phyloP scores from a whole-genome alignment of 2,329 filamentous ascomycete species.

The Aureobasidium subglaciale region DNA sequence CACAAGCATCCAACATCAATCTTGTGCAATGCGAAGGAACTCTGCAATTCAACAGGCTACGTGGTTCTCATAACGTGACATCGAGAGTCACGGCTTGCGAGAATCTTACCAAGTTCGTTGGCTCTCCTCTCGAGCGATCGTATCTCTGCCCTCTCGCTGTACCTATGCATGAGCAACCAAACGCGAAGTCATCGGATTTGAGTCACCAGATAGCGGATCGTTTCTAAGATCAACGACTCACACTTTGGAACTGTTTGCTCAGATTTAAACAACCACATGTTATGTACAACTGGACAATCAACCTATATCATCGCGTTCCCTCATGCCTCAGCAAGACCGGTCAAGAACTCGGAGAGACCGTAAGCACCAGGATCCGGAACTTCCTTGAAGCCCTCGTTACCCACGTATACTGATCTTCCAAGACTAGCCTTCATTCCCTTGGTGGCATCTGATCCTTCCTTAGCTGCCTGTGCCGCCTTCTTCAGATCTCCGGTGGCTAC shows the following conservation, averaged over 20 bases:
- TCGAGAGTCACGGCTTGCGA: too few relatives aligned
- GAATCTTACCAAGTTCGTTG: too few relatives aligned
- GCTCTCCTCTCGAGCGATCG: too few relatives aligned
- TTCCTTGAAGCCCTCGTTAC: slow-evolving; percentile 64
- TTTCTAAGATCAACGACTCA: too few relatives aligned
- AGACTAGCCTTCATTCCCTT: slow-evolving; percentile 89
- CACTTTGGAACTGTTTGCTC: too few relatives aligned
- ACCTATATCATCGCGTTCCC: not conserved
- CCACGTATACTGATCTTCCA: slow-evolving; percentile 76
- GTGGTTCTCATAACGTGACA: too few relatives aligned
- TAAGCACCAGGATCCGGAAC: slow-evolving; percentile 67
- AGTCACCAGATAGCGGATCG: too few relatives aligned
- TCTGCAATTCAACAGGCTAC: too few relatives aligned
- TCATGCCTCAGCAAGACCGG: slow-evolving; percentile 55
- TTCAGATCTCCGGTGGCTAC: slow-evolving; percentile 57
- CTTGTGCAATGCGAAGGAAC: too few relatives aligned
- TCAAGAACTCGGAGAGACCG: slow-evolving; percentile 80
- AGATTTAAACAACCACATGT: not conserved
- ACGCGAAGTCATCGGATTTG: too few relatives aligned
- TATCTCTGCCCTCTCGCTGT: too few relatives aligned
- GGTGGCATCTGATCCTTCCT: slow-evolving; percentile 70
- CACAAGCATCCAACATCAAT: not conserved
- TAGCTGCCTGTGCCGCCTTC: slow-evolving; percentile 68
- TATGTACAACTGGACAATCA: not conserved
- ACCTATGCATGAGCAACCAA: too few relatives aligned